These are phyloP conservation scores for Candida insectalens DNA, from an alignment of 805 yeast species.

Conservation along the genomic window DNA sequence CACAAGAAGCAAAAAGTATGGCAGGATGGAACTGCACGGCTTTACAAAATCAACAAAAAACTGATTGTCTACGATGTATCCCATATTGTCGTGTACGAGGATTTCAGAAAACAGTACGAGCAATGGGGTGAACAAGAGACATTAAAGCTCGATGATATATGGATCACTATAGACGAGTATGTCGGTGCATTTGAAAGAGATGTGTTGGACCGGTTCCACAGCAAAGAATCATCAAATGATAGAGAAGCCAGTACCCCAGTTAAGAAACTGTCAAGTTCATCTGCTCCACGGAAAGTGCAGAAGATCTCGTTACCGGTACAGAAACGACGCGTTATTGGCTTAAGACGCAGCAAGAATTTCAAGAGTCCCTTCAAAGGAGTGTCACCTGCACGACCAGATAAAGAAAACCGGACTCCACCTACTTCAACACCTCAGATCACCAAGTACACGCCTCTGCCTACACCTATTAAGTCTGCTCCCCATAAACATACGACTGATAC, in stretches of 20 bases:
- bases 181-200: constrained; percentile 29
- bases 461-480: neutral
- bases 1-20: constrained; percentile 38
- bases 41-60: constrained; percentile 39
- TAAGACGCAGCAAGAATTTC: neutral
- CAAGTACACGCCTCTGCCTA: neutral
- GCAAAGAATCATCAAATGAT: no score
- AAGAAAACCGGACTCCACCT: neutral
- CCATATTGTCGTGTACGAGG: constrained; percentile 17
- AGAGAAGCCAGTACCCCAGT: no score
- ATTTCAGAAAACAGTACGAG: constrained; percentile 18
- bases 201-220: constrained; percentile 18
- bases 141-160: constrained; percentile 16
- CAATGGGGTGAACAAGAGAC: constrained; percentile 25
- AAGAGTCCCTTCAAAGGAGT: neutral
- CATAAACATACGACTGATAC: neutral
- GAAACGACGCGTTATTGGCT: neutral
- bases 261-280: no score
- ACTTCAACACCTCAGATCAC: neutral
- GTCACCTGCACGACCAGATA: no score
- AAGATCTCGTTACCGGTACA: no score
- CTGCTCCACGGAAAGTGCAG: no score
- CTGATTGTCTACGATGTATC: constrained; percentile 30
- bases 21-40: constrained; percentile 40
- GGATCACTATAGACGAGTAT: constrained; percentile 19